phyloP scores from a whole-genome alignment of 2,329 filamentous ascomycete genomes.

The Exophiala mesophila region DNA sequence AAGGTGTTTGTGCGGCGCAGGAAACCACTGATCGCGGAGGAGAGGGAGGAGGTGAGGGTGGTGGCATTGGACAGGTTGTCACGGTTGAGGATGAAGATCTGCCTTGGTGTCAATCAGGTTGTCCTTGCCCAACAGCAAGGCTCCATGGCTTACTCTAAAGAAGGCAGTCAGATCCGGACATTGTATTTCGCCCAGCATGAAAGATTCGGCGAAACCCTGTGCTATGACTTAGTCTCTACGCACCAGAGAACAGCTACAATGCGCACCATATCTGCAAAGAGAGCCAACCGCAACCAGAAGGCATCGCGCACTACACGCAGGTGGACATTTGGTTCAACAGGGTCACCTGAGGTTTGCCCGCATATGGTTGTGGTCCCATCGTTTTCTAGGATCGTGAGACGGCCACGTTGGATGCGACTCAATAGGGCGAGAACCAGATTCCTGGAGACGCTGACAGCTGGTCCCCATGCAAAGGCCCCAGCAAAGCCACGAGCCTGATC shows the following conservation, averaged over 20 bases:
- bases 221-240: not conserved
- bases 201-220: conserved; percentile 64
- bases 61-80: conserved; percentile 59
- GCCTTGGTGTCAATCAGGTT: not conserved
- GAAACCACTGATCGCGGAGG: conserved; percentile 54
- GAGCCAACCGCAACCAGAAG: conserved; percentile 64
- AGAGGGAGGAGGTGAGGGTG: conserved; percentile 57
- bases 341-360: conserved; percentile 27
- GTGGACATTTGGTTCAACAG: conserved; percentile 42
- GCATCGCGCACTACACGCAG: conserved; percentile 60
- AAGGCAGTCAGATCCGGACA: conserved; percentile 63
- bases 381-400: conserved; percentile 41
- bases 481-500: conserved; percentile 39
- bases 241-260: not conserved
- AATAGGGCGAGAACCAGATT: conserved; percentile 43
- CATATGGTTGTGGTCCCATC: conserved; percentile 41
- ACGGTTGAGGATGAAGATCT: conserved; percentile 69
- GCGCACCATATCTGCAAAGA: conserved; percentile 66
- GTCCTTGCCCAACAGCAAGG: not conserved
- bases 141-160: conserved; percentile 44
- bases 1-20: conserved; percentile 56
- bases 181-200: conserved; percentile 67
- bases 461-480: conserved; percentile 44
- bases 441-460: conserved; percentile 44
- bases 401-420: conserved; percentile 42